Evolutionary conservation across 495 filamentous ascomycete genomes (phyloP).

Genomic region (Neurospora sp.): DNA sequence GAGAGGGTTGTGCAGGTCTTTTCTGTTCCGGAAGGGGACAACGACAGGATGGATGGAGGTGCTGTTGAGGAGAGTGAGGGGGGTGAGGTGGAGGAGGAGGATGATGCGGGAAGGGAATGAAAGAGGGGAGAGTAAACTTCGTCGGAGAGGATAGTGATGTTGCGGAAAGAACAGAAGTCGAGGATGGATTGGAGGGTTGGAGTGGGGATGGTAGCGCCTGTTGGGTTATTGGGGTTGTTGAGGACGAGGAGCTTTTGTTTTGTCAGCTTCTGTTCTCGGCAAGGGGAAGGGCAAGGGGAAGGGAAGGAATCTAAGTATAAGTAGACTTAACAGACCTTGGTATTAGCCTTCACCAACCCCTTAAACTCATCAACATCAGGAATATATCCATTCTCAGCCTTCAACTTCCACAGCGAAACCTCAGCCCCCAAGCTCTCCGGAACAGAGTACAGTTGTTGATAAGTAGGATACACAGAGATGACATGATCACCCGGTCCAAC

Average conservation of each 20-base stretch:
- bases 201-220: constrained; percentile 59
- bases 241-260: constrained; percentile 25
- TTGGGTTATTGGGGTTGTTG: constrained; percentile 88
- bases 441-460: constrained; percentile 77
- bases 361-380: constrained; percentile 60
- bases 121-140: constrained; percentile 90
- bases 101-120: constrained; percentile 40
- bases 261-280: background rate
- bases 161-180: constrained; percentile 48
- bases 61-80: background rate
- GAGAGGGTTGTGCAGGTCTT: constrained; percentile 36
- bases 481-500: constrained; percentile 78
- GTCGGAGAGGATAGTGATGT: constrained; percentile 64
- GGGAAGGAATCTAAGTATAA: background rate
- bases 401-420: constrained; percentile 71
- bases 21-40: constrained; percentile 46
- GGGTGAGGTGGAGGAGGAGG: background rate
- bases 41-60: constrained; percentile 43
- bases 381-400: constrained; percentile 53
- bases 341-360: constrained; percentile 58
- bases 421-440: constrained; percentile 70
- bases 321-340: constrained; percentile 38
- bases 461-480: constrained; percentile 82
- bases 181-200: constrained; percentile 51
- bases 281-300: background rate